Percentiles rank a stretch among this genome's conserved stretches.
These are phyloP conservation scores for Eimeria nieschulzi DNA, from an alignment of 169 alveolate genomes.

Conservation along the genomic window DNA sequence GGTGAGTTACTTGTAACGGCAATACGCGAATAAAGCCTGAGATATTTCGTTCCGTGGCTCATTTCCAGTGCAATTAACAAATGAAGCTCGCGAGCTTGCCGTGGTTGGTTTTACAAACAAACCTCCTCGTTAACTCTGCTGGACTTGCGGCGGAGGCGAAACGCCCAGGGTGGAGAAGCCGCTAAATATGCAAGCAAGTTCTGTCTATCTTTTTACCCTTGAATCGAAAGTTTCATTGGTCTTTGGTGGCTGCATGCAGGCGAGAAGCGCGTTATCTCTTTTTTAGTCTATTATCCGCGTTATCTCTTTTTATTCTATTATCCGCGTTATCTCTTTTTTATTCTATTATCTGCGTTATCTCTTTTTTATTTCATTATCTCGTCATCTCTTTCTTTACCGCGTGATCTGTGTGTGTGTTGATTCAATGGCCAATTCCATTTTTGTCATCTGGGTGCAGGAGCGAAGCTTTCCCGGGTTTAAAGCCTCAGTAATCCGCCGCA, in stretches of 20 bases:
- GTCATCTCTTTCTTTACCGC: background rate
- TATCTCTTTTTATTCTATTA: background rate
- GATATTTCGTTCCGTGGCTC: background rate
- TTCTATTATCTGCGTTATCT: background rate
- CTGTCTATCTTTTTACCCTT: too few species aligned
- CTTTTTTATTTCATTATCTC: background rate
- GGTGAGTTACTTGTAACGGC: too few species aligned
- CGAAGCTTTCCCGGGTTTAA: constrained; percentile 79
- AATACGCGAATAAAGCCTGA: too few species aligned
- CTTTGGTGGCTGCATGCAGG: too few species aligned
- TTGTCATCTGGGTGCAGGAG: constrained; percentile 76
- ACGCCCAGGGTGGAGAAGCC: too few species aligned
- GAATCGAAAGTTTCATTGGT: too few species aligned
- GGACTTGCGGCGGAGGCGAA: too few species aligned
- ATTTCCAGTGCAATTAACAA: background rate
- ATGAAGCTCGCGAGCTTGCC: too few species aligned
- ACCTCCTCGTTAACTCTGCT: too few species aligned
- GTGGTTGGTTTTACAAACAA: too few species aligned
- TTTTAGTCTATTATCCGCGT: background rate
- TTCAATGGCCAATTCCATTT: background rate
- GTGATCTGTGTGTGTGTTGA: background rate
- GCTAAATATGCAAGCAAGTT: too few species aligned
- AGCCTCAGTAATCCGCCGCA: constrained; percentile 80
- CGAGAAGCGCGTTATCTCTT: too few species aligned
- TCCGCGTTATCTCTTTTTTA: background rate